Evolutionary conservation across 306 rosid species (phyloP), one percentile per base, ranked within the genome.

Genomic region (Rosa rugosa): DNA sequence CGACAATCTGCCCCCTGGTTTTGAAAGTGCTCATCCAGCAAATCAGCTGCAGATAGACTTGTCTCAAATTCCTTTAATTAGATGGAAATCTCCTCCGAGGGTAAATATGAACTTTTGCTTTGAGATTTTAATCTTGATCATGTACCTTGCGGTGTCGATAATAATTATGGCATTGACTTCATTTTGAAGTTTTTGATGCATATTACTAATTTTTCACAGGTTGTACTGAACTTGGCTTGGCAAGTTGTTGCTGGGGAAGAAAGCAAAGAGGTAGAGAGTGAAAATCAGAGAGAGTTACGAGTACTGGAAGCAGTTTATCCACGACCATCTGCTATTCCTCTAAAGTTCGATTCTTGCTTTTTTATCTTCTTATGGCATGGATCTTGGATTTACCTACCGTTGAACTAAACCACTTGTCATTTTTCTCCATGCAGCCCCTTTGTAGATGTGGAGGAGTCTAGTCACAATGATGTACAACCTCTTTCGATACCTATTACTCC

Each of bases 241-340:
- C 92, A 76, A 87, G 97, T 94, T 76, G 98, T 86, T 80, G 90
- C 91, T 73, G 98, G 97, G 79, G 98, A 94, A 84, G 97, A 94
- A 86, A 91, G 97, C 86, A 77, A 84, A 71, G 96, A 94, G 81
- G 83, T 77, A 53, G 87, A 77, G 78, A 82, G 83, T 81, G 88
- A 91, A 89, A 79, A 80, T 81, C 90, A 89, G 77, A 91, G 98
- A 85, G 98, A 94, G 85, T 78, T 91, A 93, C 86, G 97, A 85
- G 93, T 91, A 56, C 91, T 94, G 23, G 98, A 94, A 89, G 98
- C 98, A 56, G 87, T 90, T 79, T 94, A 94, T 85, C 98, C 98
- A 31, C 91, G 97, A 12, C 84, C 87, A 31, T 91, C 98, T 47
- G 89, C 98, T 77, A 94, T 94, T 80, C 98, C 98, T 76, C 90